Conservation (phyloP, 73 alveolate species). For the Paramecium primaurelia region DNA sequence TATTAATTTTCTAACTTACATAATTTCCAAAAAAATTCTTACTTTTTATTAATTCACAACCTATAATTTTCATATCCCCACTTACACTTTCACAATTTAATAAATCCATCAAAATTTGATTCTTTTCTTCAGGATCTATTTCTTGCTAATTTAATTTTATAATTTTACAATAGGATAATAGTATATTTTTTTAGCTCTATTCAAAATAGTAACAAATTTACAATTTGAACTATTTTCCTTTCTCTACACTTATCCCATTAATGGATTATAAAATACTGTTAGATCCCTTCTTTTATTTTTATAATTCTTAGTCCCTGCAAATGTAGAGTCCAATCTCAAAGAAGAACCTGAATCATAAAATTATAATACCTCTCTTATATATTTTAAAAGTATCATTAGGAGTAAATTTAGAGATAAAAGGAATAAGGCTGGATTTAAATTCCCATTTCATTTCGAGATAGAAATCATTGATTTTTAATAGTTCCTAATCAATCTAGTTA, state of each 20-base stretch:
- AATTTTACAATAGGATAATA: conserved; percentile 70
- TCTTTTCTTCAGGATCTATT: conserved; percentile 83
- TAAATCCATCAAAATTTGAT: conserved; percentile 78
- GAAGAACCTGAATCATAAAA: conserved; percentile 65
- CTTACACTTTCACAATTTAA: conserved; percentile 78
- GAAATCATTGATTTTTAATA: conserved; percentile 74
- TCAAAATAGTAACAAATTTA: conserved; percentile 67
- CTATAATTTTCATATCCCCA: conserved; percentile 72
- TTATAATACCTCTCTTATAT: conserved; percentile 73
- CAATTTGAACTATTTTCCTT: conserved; percentile 60
- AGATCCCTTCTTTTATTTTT: conserved; percentile 76
- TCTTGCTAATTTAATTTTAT: conserved; percentile 63
- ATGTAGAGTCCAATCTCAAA: conserved; percentile 78
- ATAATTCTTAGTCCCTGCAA: conserved; percentile 77
- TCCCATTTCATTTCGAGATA: conserved; percentile 89
- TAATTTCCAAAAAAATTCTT: conserved; percentile 65
- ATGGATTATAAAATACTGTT: conserved; percentile 69
- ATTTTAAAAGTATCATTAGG: conserved; percentile 83
- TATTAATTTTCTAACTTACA: conserved; percentile 26
- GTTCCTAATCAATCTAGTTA: conserved; percentile 41
- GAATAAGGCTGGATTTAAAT: conserved; percentile 75
- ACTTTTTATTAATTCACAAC: conserved; percentile 61
- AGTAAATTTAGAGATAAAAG: conserved; percentile 77
- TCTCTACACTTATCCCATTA: conserved; percentile 48
- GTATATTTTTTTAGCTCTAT: conserved; percentile 65